phyloP scores from a whole-genome alignment of 208 protist species.

The Trypanosoma congolense region DNA sequence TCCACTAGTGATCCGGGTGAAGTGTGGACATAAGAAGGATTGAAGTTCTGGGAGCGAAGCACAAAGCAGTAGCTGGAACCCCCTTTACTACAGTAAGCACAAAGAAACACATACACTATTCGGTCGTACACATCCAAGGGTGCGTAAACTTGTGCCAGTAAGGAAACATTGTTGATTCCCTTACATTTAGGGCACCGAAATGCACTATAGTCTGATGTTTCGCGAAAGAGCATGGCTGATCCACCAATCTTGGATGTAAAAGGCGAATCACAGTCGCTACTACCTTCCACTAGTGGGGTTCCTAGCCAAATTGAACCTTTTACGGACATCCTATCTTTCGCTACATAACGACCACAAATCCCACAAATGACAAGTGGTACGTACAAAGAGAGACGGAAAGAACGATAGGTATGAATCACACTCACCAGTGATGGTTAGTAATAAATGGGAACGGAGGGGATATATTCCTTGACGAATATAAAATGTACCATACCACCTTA shows the following conservation, averaged over 20 bases:
- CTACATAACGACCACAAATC: neutral
- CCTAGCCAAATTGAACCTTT: conserved; percentile 52
- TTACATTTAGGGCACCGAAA: conserved; percentile 82
- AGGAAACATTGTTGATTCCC: conserved; percentile 38
- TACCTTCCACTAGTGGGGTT: conserved; percentile 19
- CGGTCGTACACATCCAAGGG: conserved; percentile 76
- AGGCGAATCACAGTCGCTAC: conserved; percentile 41
- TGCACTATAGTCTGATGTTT: conserved; percentile 8
- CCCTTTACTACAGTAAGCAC: conserved; percentile 35
- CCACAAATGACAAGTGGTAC: no score
- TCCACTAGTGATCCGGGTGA: conserved; percentile 2
- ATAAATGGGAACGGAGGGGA: no score
- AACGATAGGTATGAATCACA: no score
- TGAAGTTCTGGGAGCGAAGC: conserved; percentile 80
- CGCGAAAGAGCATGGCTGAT: conserved; percentile 50
- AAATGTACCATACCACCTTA: no score
- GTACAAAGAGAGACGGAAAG: no score
- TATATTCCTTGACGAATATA: no score
- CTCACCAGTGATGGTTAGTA: no score
- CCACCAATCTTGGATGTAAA: conserved; percentile 74
- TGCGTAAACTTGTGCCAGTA: conserved; percentile 75
- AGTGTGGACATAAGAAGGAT: conserved; percentile 30
- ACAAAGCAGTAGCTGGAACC: conserved; percentile 62
- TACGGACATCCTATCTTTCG: conserved; percentile 6
- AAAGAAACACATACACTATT: conserved; percentile 78